These are phyloP conservation scores for Pelargonium myrrhifolium DNA, from an alignment of 441 rosid genomes.

Conservation along the genomic window DNA sequence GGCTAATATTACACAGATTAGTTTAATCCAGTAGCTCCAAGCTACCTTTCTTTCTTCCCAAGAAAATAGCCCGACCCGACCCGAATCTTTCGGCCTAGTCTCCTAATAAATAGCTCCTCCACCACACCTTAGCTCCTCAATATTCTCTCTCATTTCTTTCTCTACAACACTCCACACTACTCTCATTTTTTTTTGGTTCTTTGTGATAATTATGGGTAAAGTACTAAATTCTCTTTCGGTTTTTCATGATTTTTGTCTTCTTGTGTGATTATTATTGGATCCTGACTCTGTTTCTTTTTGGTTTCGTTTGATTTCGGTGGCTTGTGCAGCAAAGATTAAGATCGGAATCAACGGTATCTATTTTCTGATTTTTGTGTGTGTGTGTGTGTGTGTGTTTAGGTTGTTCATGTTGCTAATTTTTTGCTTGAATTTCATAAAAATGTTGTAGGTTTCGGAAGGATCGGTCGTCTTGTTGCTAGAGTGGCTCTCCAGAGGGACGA, in stretches of 20 bases:
- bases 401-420: background rate
- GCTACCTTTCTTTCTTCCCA: conserved; percentile 12
- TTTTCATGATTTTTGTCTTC: background rate
- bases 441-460: conserved; percentile 54
- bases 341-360: conserved; percentile 28
- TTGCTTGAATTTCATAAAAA: background rate
- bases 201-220: background rate
- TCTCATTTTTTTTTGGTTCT: no score
- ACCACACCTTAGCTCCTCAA: background rate
- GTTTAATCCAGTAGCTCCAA: conserved; percentile 14
- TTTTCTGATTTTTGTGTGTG: background rate
- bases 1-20: conserved; percentile 15
- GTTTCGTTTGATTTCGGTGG: background rate
- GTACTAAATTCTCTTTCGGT: background rate
- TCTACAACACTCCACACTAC: background rate
- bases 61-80: background rate
- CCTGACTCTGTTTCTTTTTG: background rate
- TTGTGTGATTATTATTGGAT: background rate
- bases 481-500: conserved; percentile 61
- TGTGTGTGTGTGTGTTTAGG: background rate
- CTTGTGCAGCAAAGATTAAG: conserved; percentile 22
- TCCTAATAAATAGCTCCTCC: conserved; percentile 4
- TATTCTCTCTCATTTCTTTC: background rate
- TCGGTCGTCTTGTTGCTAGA: conserved; percentile 70
- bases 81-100: background rate